These are phyloP conservation scores for Chrysoporthe austroafricana DNA, from an alignment of 2,329 filamentous ascomycete species.

Conservation along the genomic window DNA sequence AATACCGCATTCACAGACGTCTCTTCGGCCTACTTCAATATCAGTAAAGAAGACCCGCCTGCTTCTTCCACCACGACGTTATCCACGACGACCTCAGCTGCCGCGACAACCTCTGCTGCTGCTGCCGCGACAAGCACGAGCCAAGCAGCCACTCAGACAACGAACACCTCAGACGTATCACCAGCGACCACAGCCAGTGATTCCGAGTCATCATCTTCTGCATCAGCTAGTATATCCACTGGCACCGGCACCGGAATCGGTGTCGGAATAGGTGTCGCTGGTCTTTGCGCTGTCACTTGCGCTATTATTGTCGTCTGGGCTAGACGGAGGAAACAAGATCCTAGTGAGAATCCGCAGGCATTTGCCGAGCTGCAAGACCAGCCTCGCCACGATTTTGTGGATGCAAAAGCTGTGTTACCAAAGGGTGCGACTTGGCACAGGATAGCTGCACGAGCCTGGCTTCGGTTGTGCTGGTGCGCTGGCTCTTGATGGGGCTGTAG, in stretches of 20 bases:
- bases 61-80: not conserved
- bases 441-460: not conserved
- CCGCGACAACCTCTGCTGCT: not conserved
- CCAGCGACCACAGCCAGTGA: not conserved
- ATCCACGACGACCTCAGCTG: not conserved
- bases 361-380: not conserved
- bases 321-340: not conserved
- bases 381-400: not conserved
- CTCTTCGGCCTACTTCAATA: slow-evolving; percentile 30
- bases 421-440: not conserved
- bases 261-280: slow-evolving; percentile 15
- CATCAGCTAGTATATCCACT: slow-evolving; percentile 6
- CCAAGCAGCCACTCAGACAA: not conserved
- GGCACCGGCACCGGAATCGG: slow-evolving; percentile 12
- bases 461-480: not conserved
- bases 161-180: not conserved
- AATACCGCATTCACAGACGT: slow-evolving; percentile 4
- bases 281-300: slow-evolving; percentile 16
- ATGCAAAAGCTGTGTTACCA: not conserved
- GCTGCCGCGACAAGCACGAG: not conserved
- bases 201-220: not conserved
- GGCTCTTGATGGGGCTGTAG: not conserved
- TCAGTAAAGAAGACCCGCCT: slow-evolving; percentile 17
- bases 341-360: not conserved
- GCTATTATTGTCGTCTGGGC: slow-evolving; percentile 14